Evolutionary conservation across 495 filamentous ascomycete genomes (phyloP).

Genomic region (Trichoderma erinaceum): DNA sequence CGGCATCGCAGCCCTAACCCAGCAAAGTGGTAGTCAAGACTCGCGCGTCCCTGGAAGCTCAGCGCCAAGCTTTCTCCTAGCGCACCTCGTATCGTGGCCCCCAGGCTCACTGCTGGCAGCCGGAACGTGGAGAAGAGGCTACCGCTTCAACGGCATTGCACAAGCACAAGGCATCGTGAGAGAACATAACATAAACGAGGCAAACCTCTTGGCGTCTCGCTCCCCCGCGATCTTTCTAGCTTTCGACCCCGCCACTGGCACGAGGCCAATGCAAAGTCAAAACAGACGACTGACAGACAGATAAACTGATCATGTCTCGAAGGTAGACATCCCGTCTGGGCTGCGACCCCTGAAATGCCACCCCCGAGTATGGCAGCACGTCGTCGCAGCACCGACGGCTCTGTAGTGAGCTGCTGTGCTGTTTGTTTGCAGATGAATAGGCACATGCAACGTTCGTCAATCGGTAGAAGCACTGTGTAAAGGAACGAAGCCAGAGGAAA

Average conservation of each 20-base stretch:
- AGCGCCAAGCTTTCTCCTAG: slow-evolving; percentile 14
- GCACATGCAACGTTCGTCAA: not conserved
- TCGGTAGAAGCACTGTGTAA: not conserved
- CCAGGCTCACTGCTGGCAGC: not conserved
- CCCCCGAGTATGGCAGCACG: not conserved
- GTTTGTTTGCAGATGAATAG: not conserved
- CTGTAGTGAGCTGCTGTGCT: not conserved
- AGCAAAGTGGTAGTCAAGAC: not conserved
- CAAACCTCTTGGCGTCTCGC: not conserved
- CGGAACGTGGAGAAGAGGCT: not conserved
- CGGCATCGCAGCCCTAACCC: not conserved
- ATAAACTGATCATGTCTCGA: not conserved
- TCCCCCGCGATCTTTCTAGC: slow-evolving; percentile 1
- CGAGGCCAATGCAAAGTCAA: not conserved
- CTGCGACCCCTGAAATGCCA: not conserved
- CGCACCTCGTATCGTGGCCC: slow-evolving; percentile 10
- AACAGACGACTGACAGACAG: not conserved
- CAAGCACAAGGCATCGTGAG: not conserved
- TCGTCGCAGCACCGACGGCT: not conserved
- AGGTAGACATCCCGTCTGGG: not conserved
- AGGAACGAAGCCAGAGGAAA: not conserved
- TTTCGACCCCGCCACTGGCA: not conserved
- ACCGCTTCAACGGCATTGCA: not conserved
- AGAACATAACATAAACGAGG: not conserved
- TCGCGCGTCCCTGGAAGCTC: slow-evolving; percentile 1